A percentile compares a stretch with the other conserved stretches of the same genome.
Conservation (phyloP, 2,329 filamentous ascomycete species). For the Sporothrix sp. region DNA sequence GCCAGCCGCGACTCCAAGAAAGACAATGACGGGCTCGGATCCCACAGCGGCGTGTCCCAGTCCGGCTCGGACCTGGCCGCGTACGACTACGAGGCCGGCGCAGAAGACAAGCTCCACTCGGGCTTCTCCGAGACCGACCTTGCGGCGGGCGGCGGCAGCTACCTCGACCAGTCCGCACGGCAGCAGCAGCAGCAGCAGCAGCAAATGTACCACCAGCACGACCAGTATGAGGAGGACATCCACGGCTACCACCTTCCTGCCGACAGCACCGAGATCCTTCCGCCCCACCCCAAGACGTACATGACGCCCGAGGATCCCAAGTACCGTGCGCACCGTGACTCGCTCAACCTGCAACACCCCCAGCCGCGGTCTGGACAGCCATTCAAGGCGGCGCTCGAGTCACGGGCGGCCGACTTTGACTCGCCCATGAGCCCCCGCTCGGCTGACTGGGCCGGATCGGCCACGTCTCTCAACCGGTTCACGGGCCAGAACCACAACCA, state of each 20-base stretch:
- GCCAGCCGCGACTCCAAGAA: slow-evolving; percentile 55
- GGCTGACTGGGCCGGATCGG: slow-evolving; percentile 53
- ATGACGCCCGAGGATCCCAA: slow-evolving; percentile 60
- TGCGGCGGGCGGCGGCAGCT: slow-evolving; percentile 22
- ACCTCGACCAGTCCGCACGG: slow-evolving; percentile 16
- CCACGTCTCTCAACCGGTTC: slow-evolving; percentile 47
- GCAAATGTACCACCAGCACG: not conserved
- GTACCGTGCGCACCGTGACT: slow-evolving; percentile 74
- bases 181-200: not conserved
- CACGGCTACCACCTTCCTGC: slow-evolving; percentile 2
- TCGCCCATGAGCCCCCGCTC: slow-evolving; percentile 50
- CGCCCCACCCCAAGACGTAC: slow-evolving; percentile 42
- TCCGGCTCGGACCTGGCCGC: slow-evolving; percentile 66
- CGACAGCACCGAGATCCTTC: slow-evolving; percentile 10
- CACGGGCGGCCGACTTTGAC: slow-evolving; percentile 57
- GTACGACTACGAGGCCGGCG: slow-evolving; percentile 52
- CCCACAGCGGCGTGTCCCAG: slow-evolving; percentile 45
- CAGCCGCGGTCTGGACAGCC: slow-evolving; percentile 66
- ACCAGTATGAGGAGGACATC: slow-evolving; percentile 4
- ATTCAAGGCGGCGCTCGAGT: slow-evolving; percentile 64
- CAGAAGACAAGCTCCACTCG: slow-evolving; percentile 50
- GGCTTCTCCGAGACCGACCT: slow-evolving; percentile 45
- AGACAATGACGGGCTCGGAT: slow-evolving; percentile 41
- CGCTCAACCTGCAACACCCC: slow-evolving; percentile 68
- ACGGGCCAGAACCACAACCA: slow-evolving; percentile 35